Evolutionary conservation across 169 alveolate species (phyloP).

Genomic region (Cryptosporidium meleagridis): DNA sequence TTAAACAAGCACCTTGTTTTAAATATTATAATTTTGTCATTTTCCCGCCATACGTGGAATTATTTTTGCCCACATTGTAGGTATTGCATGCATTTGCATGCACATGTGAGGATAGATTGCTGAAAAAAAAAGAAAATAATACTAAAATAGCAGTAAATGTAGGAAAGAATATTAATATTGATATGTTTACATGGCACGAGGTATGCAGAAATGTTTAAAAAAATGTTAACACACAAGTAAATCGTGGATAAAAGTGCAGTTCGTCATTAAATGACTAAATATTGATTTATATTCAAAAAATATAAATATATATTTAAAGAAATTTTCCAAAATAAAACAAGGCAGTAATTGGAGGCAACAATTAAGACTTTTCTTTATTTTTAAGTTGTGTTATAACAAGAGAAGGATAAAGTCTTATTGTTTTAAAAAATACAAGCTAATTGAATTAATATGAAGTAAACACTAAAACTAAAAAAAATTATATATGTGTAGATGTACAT

Average conservation of each 20-base stretch:
- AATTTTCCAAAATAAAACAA: background rate
- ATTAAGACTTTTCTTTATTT: background rate
- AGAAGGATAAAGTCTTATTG: background rate
- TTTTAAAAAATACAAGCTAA: background rate
- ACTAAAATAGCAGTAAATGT: conserved; percentile 3
- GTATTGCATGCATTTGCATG: conserved; percentile 39
- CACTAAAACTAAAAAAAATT: background rate
- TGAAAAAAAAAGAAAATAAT: conserved; percentile 24
- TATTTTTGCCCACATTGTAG: conserved; percentile 41
- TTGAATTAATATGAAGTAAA: conserved; percentile 10
- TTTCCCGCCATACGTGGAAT: conserved; percentile 60
- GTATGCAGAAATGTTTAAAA: conserved; percentile 25
- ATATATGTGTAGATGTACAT: background rate
- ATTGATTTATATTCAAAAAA: background rate
- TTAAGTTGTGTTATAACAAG: background rate
- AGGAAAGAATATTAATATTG: conserved; percentile 46
- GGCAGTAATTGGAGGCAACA: background rate
- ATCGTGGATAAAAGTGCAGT: conserved; percentile 54
- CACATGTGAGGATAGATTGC: conserved; percentile 33
- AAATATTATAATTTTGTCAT: background rate
- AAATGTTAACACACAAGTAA: conserved; percentile 46
- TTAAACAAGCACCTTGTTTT: background rate
- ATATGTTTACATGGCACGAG: conserved; percentile 67
- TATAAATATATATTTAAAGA: background rate
- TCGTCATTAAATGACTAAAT: conserved; percentile 63